Base-by-base conservation (phyloP, 2,329 filamentous ascomycete genomes). In the Sarocladiaceae sp. region DNA sequence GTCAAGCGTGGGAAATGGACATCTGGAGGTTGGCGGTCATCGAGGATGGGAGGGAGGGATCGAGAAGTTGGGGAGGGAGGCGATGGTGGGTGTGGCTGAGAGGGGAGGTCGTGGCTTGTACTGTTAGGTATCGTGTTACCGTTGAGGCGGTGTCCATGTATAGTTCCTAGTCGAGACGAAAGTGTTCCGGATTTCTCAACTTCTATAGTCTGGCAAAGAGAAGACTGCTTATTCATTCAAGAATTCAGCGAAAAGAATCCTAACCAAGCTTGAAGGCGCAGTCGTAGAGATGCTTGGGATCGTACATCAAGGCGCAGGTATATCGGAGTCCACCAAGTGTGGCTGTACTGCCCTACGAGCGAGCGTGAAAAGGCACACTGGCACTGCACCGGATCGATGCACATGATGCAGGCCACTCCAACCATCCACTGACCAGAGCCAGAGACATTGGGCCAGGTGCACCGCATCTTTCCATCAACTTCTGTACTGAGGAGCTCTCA, bases 401-500 rank as follows among this genome's bases (percentile, higher is more conserved):
- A 48, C 44, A 48, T 48, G 44, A 48, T 25, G 37, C 8, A 12
- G 33, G 20, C 37, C 37, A 42, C 22, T n/a, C n/a, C n/a, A n/a
- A n/a, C 15, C 33, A 36, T 36, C 33, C 33, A 36, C 33, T n/a
- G 15, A 36, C 33, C 18, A n/a, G 12, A 26, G 18, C 23, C 22
- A 48, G 44, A 48, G 44, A 48, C 44, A 48, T 48, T 17, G n/a
- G 26, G 20, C 26, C 44, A 48, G 44, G 44, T 48, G 44, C 25
- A 48, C 44, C 26, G 22, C 13, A 17, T 17, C 25, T 48, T n/a
- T 48, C 44, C 44, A 48, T 33, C 44, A 20, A 31, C 15, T 48
- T 48, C 44, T 20, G 37, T 42, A 5, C 12, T 20, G 11, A 20
- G 22, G 26, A 11, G 26, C 44, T 20, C 26, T 33, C 17, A 12